phyloP scores from a whole-genome alignment of 805 yeast genomes.

The Starmera dryadoides region DNA sequence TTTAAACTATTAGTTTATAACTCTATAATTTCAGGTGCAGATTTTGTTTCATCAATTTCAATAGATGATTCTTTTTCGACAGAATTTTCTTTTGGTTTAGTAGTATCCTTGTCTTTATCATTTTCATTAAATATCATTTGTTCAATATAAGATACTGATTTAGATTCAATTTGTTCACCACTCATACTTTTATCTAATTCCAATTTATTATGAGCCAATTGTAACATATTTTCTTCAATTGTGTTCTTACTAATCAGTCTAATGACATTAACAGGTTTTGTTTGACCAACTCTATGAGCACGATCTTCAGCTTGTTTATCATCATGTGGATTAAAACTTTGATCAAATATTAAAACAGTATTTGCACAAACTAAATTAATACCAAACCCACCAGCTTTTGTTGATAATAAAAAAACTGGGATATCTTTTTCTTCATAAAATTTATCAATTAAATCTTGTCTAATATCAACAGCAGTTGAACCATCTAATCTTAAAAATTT shows the following conservation, averaged over 20 bases:
- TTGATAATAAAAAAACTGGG: constrained; percentile 82
- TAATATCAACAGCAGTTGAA: constrained; percentile 83
- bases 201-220: constrained; percentile 82
- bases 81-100: neutral
- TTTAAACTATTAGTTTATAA: neutral
- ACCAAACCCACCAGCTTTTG: constrained; percentile 99
- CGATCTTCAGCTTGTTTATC: constrained; percentile 98
- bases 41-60: neutral
- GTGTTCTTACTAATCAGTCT: constrained; percentile 68
- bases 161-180: constrained; percentile 21
- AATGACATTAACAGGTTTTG: constrained; percentile 71
- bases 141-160: constrained; percentile 25
- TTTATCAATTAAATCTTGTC: constrained; percentile 87
- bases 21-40: neutral
- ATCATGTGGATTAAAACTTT: constrained; percentile 96
- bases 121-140: constrained; percentile 31
- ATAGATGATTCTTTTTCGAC: neutral
- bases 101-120: neutral
- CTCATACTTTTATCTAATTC: constrained; percentile 56
- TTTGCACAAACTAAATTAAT: constrained; percentile 95
- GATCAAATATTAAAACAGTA: constrained; percentile 85
- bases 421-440: constrained; percentile 77
- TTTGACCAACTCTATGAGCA: constrained; percentile 96
- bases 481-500: constrained; percentile 88
- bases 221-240: constrained; percentile 84